Base-by-base conservation (phyloP, 768 basidiomycete species). In the Trametes villosa region DNA sequence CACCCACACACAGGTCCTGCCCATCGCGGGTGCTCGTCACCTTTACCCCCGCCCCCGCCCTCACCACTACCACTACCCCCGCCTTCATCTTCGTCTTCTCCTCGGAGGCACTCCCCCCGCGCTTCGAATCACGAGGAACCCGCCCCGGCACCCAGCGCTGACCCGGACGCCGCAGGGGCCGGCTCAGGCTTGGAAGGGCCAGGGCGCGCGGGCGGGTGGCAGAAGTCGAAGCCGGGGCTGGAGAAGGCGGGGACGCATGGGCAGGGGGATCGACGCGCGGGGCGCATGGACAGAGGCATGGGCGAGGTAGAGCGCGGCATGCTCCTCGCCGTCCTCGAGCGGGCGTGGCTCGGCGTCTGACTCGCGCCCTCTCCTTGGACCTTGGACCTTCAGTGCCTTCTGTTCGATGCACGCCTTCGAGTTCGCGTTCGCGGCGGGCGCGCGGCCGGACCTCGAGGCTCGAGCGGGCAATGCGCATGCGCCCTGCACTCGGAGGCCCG, bases 311-410 rank as follows among this genome's bases (percentile, higher is more conserved):
- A 68, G 54, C 65, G 65, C 38, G 67, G 67, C 38, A 68, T 72
- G 69, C 40, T 72, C 57, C 64, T 72, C 46, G 69, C 66, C 27
- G 65, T 70, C 38, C 54, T 69, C 30, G 71, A 72, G 63, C 65
- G 63, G 18, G 68, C 68, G 24, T 72, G 71, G 71, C 59, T 67
- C 20, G 63, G 63, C n/a, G 41, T 57, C 31, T 59, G 55, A 54
- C 44, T 15, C 33, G 18, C 46, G 17, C n/a, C n/a, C n/a, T n/a
- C n/a, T n/a, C n/a, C n/a, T n/a, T n/a, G n/a, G n/a, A n/a, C n/a
- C n/a, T n/a, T n/a, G n/a, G n/a, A n/a, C n/a, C n/a, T n/a, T n/a
- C n/a, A n/a, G n/a, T n/a, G n/a, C n/a, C n/a, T n/a, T n/a, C n/a
- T n/a, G n/a, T n/a, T n/a, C n/a, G n/a, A n/a, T n/a, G n/a, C n/a